Evolutionary conservation across 2,329 filamentous ascomycete species (phyloP).

Genomic region (Claviceps cyperi): DNA sequence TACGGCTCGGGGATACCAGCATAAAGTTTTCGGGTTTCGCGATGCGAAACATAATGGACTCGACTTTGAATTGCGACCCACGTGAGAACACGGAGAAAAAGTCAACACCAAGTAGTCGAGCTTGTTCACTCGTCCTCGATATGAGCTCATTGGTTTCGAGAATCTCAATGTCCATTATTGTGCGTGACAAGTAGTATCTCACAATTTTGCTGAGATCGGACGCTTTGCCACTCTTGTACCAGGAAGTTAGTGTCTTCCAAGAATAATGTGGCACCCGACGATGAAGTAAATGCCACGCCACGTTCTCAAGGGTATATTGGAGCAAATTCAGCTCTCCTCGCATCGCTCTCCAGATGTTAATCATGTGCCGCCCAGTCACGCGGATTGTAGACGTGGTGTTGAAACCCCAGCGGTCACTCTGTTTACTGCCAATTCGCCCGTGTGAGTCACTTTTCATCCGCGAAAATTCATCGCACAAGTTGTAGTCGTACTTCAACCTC

Average conservation of each 20-base stretch:
- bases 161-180: constrained; percentile 77
- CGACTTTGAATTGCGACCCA: constrained; percentile 96
- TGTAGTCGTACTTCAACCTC: constrained; percentile 70
- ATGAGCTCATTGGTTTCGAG: constrained; percentile 82
- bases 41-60: constrained; percentile 96
- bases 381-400: constrained; percentile 83
- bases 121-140: constrained; percentile 82
- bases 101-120: constrained; percentile 80
- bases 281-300: constrained; percentile 81
- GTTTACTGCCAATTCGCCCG: constrained; percentile 72
- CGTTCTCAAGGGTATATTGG: constrained; percentile 94
- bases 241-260: constrained; percentile 62
- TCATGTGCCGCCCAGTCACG: constrained; percentile 88
- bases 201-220: constrained; percentile 61
- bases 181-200: constrained; percentile 61
- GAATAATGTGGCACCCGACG: constrained; percentile 78
- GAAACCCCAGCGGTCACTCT: constrained; percentile 84
- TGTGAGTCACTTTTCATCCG: constrained; percentile 74
- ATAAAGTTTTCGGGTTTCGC: constrained; percentile 94
- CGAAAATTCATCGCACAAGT: constrained; percentile 83
- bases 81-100: constrained; percentile 94
- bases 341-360: constrained; percentile 97
- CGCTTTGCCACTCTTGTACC: constrained; percentile 59
- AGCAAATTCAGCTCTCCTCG: constrained; percentile 78
- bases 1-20: constrained; percentile 74